Evolutionary conservation across 148 eudicot species (phyloP), one percentile per base, ranked within the genome.

Genomic region (Amaranthus hypochondriacus): DNA sequence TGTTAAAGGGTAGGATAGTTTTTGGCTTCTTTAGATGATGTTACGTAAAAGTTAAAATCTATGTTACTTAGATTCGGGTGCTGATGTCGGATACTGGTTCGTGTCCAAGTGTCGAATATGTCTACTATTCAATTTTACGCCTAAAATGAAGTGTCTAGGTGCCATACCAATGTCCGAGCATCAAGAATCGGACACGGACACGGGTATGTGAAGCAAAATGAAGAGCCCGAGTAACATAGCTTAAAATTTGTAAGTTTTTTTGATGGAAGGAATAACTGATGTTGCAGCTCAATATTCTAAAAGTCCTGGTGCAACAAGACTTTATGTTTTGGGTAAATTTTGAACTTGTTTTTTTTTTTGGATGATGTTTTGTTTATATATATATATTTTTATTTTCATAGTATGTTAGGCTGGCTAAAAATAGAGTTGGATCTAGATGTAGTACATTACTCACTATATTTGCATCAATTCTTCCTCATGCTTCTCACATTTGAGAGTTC

Each of bases 271-370:
- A 57, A 57, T 72, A 14, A 43, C 18, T 67, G 62, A 56, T 74
- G 43, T 68, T 69, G 78, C 69, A 74, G 74, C 74, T 69, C 58
- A 63, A 6, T 28, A 50, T 56, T 60, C 9, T 74, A 39, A 55
- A 69, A 58, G 28, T 69, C 55, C 49, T 58, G 76, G 51, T 80
- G 61, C n/a, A 48, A 44, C 65, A 59, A 71, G 69, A 73, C n/a
- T 60, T 71, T 52, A 50, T 80, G 56, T 76, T 71, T 56, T 79
- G 82, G 75, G 67, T 75, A 44, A 73, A 49, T 52, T 54, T 76
- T 39, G 6, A 50, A 28, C 39, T 28, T 28, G 39, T 28, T 0
- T 56, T 63, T 75, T 57, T 44, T 48, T 55, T 18, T 69, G n/a
- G 68, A 10, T 52, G 73, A 48, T 57, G 13, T 9, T 11, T 44